Evolutionary conservation across 345 rosid genomes (phyloP).

Genomic region (Camelina hispida): DNA sequence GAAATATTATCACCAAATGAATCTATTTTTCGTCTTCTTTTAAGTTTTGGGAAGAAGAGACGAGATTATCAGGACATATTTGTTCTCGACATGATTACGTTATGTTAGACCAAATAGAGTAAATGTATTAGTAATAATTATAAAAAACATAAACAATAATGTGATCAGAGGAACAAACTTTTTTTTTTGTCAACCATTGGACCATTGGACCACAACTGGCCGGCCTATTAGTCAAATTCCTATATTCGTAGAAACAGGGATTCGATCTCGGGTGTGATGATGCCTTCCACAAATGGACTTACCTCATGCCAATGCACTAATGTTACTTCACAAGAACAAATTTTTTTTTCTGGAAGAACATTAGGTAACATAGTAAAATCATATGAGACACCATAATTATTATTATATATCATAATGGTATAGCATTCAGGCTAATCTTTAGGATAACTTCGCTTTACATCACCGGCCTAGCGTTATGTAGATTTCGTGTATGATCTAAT

Average conservation of each 20-base stretch:
- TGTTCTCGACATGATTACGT: background rate
- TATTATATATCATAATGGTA: constrained; percentile 5
- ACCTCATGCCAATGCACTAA: no score
- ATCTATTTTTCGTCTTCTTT: background rate
- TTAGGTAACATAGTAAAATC: constrained; percentile 32
- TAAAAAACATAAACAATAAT: constrained; percentile 38
- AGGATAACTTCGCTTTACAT: constrained; percentile 30
- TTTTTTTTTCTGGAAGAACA: constrained; percentile 19
- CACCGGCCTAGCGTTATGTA: constrained; percentile 43
- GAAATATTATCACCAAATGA: background rate
- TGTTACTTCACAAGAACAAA: no score
- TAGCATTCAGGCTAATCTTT: constrained; percentile 29
- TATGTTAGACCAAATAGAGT: constrained; percentile 19
- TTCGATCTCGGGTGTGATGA: no score
- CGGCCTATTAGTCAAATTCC: no score
- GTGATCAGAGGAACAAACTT: constrained; percentile 19
- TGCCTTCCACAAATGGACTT: no score
- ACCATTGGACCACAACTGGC: no score
- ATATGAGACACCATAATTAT: constrained; percentile 7
- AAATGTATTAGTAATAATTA: background rate
- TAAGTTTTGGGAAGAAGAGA: background rate
- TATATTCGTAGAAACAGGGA: no score
- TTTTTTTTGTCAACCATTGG: no score
- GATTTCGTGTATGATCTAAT: constrained; percentile 17
- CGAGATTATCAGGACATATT: background rate